phyloP scores from a whole-genome alignment of 345 rosid genomes.

The Moringa oleifera region DNA sequence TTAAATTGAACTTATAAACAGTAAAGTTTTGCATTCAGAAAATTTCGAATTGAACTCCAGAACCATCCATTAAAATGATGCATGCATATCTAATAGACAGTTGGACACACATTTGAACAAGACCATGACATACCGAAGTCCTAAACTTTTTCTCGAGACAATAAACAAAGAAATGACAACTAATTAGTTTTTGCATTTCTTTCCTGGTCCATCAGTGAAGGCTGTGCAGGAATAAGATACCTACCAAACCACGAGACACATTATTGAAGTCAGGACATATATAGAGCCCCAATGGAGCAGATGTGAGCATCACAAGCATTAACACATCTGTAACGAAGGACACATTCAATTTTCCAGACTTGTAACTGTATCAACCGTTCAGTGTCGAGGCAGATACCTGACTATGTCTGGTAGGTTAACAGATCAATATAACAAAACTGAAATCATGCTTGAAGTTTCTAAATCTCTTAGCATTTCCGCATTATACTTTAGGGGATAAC shows the following conservation, averaged over 20 bases:
- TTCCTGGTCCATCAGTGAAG: too few species aligned
- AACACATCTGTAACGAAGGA: constrained; percentile 58
- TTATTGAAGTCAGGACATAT: neutral
- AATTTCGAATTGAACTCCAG: too few species aligned
- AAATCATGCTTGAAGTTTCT: neutral
- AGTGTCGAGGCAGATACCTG: constrained; percentile 42
- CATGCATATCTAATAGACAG: too few species aligned
- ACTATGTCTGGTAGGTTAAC: constrained; percentile 45
- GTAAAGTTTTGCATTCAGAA: too few species aligned
- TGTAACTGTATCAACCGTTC: constrained; percentile 60
- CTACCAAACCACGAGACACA: neutral
- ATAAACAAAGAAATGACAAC: too few species aligned
- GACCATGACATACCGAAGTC: too few species aligned
- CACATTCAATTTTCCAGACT: constrained; percentile 49
- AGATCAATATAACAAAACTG: neutral
- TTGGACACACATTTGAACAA: too few species aligned
- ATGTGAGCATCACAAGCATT: constrained; percentile 31
- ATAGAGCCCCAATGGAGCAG: constrained; percentile 75
- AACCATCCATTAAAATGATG: too few species aligned
- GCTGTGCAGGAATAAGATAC: neutral
- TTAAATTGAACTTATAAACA: too few species aligned
- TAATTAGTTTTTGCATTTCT: neutral
- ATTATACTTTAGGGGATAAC: too few species aligned
- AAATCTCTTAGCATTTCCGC: neutral
- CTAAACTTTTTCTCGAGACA: too few species aligned